Base-by-base conservation (phyloP, 352 stramenopile species). In the Pseudoperonospora humuli region DNA sequence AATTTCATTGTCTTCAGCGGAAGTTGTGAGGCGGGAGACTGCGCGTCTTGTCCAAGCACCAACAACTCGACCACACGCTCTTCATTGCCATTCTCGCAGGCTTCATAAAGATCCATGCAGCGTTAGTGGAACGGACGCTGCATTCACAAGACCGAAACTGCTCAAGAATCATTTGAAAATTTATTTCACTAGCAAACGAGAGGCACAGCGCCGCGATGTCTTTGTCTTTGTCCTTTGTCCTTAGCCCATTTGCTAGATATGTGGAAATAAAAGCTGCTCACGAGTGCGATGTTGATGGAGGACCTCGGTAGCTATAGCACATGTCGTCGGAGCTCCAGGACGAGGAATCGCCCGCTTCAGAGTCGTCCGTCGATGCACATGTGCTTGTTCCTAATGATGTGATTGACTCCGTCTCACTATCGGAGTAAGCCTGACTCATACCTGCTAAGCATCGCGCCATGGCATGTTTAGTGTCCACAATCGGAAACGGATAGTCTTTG, bases 401-500 rank as follows among this genome's bases (percentile, higher is more conserved):
- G 3, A 36, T 50, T 1, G 42, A 50, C 7, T 48, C 57, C 0
- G 57, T 59, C 19, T 65, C 41, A 4, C 32, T 39, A 19, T 64
- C 53, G 11, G 48, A 51, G 26, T 72, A 67, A n/a, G 57, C 55
- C 1, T 51, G 52, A 27, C 93, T 82, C 51, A 98, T 95, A 50
- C 81, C 76, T 25, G 33, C 18, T 39, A 39, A 27, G 57, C 97
- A 98, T 35, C 81, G 70, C 49, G 96, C 93, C 33, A 70, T 87
- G 5, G 84, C 81, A 1, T 66, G 64, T 29, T 86, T 80, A 52
- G 93, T 81, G 49, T 98, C 95, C 11, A 98, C 86, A 32, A 98
- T 97, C 10, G 89, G 93, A 45, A 91, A 82, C 1, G 95, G 96
- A 50, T 99, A 98, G 61, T 97, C 74, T 42, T 87, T 86, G 8